Evolutionary conservation across 768 basidiomycete species (phyloP), one percentile per base, ranked within the genome.

Genomic region (Termitomyces sp.): DNA sequence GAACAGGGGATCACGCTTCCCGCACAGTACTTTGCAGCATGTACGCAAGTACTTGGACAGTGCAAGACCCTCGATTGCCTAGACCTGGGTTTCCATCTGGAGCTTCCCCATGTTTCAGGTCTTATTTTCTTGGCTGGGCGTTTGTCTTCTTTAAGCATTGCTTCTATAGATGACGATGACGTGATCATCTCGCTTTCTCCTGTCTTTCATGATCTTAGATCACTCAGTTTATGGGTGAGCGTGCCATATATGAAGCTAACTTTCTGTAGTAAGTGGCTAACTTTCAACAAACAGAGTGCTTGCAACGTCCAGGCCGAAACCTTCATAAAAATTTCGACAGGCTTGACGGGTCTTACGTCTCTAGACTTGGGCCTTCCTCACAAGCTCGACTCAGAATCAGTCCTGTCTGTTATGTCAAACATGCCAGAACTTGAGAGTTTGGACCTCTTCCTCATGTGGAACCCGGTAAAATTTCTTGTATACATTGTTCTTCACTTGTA

Each of bases 1-100:
- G 54, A 55, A 47, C 54, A 47, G 47, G 54, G 54, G 2, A 6
- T 55, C 8, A 47, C 54, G 13, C 33, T 55, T 36, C 54, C 54
- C 10, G n/a, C 35, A 26, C 14, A 47, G 5, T 55, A 55, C 35
- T 47, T 55, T 47, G 1, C 24, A 26, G 43, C 54, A 46, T 55
- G 54, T 44, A 46, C 45, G 6, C 32, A 24, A 20, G 24, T 55
- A 22, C 54, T 55, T n/a, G 28, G 7, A 24, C 32, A 38, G 22
- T 55, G 54, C 35, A 26, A 0, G 44, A 47, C 43, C 35, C 24
- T 46, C 2, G 30, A 16, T 5, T 28, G 24, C 14, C 54, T 55
- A 14, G 45, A 55, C 24, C 33, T 56, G 41, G 48, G 40, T 7
- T 56, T 56, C 20, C 48, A 56, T 10, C 8, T 56, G 18, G 30